Conservation (phyloP, 805 yeast species). For the Wickerhamiella occidentalis region DNA sequence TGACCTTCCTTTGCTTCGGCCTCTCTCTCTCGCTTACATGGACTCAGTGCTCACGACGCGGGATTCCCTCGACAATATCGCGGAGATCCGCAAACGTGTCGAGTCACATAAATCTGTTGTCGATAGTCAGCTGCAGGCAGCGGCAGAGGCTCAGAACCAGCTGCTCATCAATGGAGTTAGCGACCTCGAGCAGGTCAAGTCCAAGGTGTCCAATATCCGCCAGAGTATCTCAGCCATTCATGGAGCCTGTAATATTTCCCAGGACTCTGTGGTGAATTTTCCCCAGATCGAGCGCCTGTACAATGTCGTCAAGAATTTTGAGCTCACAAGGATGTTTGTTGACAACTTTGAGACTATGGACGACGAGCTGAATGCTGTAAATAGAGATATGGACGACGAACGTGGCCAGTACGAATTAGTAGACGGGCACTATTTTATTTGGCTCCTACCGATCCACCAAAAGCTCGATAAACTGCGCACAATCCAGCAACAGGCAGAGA, state of each 20-base stretch:
- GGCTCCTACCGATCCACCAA: constrained; percentile 56
- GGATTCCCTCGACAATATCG: constrained; percentile 28
- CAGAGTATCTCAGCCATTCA: constrained; percentile 30
- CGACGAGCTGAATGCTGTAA: constrained; percentile 38
- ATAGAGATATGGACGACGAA: constrained; percentile 37
- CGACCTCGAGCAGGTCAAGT: constrained; percentile 30
- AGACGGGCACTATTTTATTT: constrained; percentile 30
- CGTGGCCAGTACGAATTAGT: constrained; percentile 5
- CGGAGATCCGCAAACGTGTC: constrained; percentile 27
- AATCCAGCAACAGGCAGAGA: constrained; percentile 59
- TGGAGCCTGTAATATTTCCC: constrained; percentile 42
- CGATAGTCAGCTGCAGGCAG: constrained; percentile 61
- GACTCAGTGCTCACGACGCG: constrained; percentile 10
- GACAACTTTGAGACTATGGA: constrained; percentile 48
- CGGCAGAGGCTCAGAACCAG: constrained; percentile 53
- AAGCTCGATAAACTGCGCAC: constrained; percentile 59
- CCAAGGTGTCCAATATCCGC: constrained; percentile 30
- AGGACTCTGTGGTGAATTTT: constrained; percentile 50
- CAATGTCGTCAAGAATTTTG: constrained; percentile 56
- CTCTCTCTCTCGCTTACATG: constrained; percentile 1
- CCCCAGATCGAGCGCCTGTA: constrained; percentile 58
- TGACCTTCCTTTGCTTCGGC: too few species aligned
- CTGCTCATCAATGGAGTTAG: constrained; percentile 35
- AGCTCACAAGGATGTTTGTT: constrained; percentile 53
- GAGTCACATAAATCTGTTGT: constrained; percentile 54